Base-by-base conservation (phyloP, 495 filamentous ascomycete species). In the Penicillium daleae region DNA sequence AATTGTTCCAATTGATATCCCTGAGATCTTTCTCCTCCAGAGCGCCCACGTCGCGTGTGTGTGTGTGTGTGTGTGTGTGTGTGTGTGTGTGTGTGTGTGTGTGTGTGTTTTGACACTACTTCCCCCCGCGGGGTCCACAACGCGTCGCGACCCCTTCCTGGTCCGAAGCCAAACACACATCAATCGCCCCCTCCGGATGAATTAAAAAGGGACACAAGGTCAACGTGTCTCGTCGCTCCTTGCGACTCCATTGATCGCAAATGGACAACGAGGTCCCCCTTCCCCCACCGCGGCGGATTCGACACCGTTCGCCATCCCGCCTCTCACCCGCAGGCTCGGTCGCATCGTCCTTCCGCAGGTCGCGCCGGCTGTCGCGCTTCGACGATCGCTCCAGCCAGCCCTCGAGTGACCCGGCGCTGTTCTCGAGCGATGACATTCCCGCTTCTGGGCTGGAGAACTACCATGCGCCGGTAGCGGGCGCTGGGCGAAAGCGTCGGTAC, bases 381-480 rank as follows among this genome's bases (percentile, higher is more conserved):
- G 78, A 80, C 46, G 78, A 80, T 46, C 70, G 68, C 55, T 80
- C 79, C 24, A 80, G 78, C 66, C 77, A 79, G 50, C 79, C 79
- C 31, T 92, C 90, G 29, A 92, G 89, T 66, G 90, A 92, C 65
- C 88, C 89, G 4, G 86, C 90, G 12, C 68, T 92, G 5, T 93
- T 93, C 75, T 92, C 89, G 0, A 92, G 89, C 64, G 90, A 93
- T 61, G 90, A 93, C 63, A 84, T 89, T 48, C 88, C 89, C 7
- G 82, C 84, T 1, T 76, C 87, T 5, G 82, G 84, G 0, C 66
- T 90, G n/a, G 90, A 92, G 61, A 90, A 92, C 61, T 92, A 93
- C 71, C 60, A 78, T 65, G 75, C 76, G 42, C 66, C 71, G 21
- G 73, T 69, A n/a, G 65, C 68, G 0, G 69, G 82, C 42, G 81